These are phyloP conservation scores for Ophiostoma novo-ulmi DNA, from an alignment of 2,329 filamentous ascomycete species.

Conservation along the genomic window DNA sequence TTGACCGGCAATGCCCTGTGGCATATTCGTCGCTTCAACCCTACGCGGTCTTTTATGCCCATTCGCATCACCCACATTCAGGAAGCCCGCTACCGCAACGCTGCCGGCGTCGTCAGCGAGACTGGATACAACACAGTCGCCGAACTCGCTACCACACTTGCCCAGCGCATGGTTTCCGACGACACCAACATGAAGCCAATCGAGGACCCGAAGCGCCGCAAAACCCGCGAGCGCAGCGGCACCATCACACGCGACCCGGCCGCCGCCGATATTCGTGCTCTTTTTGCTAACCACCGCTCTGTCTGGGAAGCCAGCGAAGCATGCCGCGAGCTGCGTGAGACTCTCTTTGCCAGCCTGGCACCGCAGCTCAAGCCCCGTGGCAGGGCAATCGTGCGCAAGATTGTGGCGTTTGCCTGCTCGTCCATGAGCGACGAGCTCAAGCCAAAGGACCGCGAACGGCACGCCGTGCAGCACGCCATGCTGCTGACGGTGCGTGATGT, in stretches of 20 bases:
- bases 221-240: background rate
- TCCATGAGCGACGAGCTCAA: constrained; percentile 22
- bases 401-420: constrained; percentile 27
- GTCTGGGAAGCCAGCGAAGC: constrained; percentile 25
- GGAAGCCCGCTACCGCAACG: constrained; percentile 25
- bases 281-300: constrained; percentile 15
- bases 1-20: constrained; percentile 25
- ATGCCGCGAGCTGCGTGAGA: constrained; percentile 24
- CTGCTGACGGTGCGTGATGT: constrained; percentile 27
- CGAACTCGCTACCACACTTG: constrained; percentile 22
- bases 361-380: constrained; percentile 19
- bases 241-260: constrained; percentile 6
- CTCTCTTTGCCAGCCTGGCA: constrained; percentile 20
- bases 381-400: constrained; percentile 18
- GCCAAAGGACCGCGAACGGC: constrained; percentile 15
- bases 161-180: constrained; percentile 3
- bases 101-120: constrained; percentile 17
- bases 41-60: constrained; percentile 20
- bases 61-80: constrained; percentile 24
- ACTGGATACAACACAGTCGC: constrained; percentile 16
- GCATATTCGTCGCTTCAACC: constrained; percentile 25
- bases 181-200: background rate
- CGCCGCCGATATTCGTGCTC: constrained; percentile 16
- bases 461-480: constrained; percentile 27
- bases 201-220: constrained; percentile 3